A percentile compares a stretch with the other conserved stretches of the same genome.
phyloP scores from a whole-genome alignment of 192 early-diverging fungal species.

The Coemansia sp. region DNA sequence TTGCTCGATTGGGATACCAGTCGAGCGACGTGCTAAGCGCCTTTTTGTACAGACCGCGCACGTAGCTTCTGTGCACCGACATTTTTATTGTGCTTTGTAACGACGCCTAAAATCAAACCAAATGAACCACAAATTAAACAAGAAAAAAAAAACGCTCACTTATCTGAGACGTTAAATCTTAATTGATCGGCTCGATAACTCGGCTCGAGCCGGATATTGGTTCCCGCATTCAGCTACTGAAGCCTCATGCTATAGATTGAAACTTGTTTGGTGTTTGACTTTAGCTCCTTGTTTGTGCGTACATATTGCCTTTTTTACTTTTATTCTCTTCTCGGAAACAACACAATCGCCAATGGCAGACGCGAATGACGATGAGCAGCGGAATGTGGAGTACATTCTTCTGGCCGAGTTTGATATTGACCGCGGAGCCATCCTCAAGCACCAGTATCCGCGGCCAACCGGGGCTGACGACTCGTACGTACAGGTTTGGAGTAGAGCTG shows the following conservation, averaged over 20 bases:
- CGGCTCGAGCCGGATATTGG: not conserved
- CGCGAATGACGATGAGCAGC: conserved; percentile 28
- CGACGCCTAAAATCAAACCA: not conserved
- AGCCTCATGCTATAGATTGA: not conserved
- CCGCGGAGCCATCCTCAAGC: conserved; percentile 79
- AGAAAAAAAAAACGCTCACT: not conserved
- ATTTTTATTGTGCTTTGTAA: conserved; percentile 9
- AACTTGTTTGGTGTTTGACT: not conserved
- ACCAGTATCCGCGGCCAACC: conserved; percentile 83
- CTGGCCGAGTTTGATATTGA: conserved; percentile 97
- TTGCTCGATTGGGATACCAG: conserved; percentile 83
- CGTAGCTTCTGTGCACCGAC: conserved; percentile 67
- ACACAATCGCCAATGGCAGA: conserved; percentile 11
- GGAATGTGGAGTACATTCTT: conserved; percentile 79
- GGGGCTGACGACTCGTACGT: conserved; percentile 79
- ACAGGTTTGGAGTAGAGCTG: not conserved
- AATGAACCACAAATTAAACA: not conserved
- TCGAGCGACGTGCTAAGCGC: conserved; percentile 79
- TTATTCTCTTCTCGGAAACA: conserved; percentile 11
- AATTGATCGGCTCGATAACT: not conserved
- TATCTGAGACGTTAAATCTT: not conserved
- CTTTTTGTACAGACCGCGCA: conserved; percentile 81
- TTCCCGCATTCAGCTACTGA: not conserved
- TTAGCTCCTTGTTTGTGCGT: not conserved
- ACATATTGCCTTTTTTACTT: not conserved